phyloP scores from a whole-genome alignment of 2,329 filamentous ascomycete genomes.

The Achaetomium macrosporum region DNA sequence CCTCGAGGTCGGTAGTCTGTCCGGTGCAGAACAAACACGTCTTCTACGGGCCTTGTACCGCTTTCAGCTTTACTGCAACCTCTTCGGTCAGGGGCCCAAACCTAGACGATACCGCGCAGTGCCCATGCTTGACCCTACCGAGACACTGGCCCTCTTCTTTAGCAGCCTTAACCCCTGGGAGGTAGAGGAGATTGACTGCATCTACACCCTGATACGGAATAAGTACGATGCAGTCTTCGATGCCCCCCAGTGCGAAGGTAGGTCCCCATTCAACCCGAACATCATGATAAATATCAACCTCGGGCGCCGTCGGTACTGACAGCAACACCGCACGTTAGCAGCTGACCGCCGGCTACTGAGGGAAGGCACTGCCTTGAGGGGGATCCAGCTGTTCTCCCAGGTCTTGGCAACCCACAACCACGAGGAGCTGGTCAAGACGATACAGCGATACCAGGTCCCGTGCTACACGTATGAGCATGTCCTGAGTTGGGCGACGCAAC shows the following conservation, averaged over 20 bases:
- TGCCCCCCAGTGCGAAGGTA: background rate
- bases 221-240: background rate
- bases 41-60: slow-evolving; percentile 16
- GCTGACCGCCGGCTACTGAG: background rate
- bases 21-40: background rate
- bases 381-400: background rate
- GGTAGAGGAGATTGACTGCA: slow-evolving; percentile 1
- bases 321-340: background rate
- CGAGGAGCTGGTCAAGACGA: background rate
- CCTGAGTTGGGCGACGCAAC: background rate
- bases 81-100: slow-evolving; percentile 3
- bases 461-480: background rate
- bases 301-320: background rate
- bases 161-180: slow-evolving; percentile 1
- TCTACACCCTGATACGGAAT: background rate
- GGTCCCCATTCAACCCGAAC: background rate
- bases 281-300: background rate
- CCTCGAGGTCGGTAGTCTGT: background rate
- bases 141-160: background rate
- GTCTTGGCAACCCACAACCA: background rate
- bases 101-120: background rate
- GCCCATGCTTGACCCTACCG: background rate
- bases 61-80: slow-evolving; percentile 14
- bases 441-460: background rate
- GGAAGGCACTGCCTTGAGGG: background rate